Conservation (phyloP, 176 grass and related monocot genomes). For the Metroxylon sagu region DNA sequence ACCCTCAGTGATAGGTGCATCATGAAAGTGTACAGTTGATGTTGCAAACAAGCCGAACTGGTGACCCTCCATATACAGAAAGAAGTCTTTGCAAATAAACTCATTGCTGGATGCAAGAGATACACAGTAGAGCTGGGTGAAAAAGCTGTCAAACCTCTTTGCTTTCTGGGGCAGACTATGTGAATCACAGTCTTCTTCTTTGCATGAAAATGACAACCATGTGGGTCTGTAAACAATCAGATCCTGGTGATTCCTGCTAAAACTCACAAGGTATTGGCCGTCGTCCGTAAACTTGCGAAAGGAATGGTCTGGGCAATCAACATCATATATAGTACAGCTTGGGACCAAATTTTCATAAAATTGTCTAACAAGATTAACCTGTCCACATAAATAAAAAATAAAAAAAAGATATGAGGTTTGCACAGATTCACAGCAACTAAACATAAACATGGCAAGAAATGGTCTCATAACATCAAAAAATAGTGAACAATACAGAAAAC, state of each 20-base stretch:
- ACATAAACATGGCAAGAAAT: too few species aligned
- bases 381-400: slow-evolving; percentile 14
- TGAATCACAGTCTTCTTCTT: slow-evolving; percentile 41
- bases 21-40: slow-evolving; percentile 64
- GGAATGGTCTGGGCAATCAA: slow-evolving; percentile 73
- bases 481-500: too few species aligned
- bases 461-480: too few species aligned
- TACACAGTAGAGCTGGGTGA: slow-evolving; percentile 66
- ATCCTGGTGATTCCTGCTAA: slow-evolving; percentile 86
- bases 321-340: slow-evolving; percentile 64
- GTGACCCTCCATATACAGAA: slow-evolving; percentile 60
- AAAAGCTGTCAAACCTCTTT: slow-evolving; percentile 67
- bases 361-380: slow-evolving; percentile 80
- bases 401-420: slow-evolving; percentile 7
- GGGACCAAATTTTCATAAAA: slow-evolving; percentile 92
- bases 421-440: too few species aligned
- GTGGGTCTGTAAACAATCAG: slow-evolving; percentile 76
- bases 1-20: slow-evolving; percentile 43
- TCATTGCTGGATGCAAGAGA: slow-evolving; percentile 69
- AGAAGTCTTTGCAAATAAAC: slow-evolving; percentile 89
- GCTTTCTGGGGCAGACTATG: slow-evolving; percentile 44
- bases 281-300: slow-evolving; percentile 95
- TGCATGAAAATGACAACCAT: slow-evolving; percentile 73
- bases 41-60: slow-evolving; percentile 83
- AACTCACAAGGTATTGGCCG: slow-evolving; percentile 71